phyloP scores from a whole-genome alignment of 1,139 yeast genomes.

The Taphrina populina region DNA sequence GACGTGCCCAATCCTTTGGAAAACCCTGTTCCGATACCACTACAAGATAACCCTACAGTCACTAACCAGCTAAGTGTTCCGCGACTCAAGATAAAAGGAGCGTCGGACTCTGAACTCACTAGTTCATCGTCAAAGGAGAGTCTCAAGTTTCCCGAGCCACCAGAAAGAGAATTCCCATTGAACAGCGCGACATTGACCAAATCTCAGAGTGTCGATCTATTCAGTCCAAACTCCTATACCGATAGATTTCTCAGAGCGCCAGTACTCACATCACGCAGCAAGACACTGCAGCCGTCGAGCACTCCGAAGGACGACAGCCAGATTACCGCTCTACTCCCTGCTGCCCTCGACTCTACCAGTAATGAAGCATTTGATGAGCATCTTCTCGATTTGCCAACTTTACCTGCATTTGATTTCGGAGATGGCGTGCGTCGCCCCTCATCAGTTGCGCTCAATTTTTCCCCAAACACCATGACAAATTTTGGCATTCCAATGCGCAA shows the following conservation, averaged over 20 bases:
- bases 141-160: constrained; percentile 19
- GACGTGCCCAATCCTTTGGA: constrained; percentile 9
- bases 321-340: neutral
- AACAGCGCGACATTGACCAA: constrained; percentile 8
- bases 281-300: constrained; percentile 8
- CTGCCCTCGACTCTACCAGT: constrained; percentile 23
- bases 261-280: neutral
- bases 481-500: constrained; percentile 28
- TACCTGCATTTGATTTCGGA: constrained; percentile 28
- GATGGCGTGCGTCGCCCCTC: constrained; percentile 28
- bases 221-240: constrained; percentile 23
- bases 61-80: neutral
- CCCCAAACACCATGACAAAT: constrained; percentile 23
- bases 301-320: constrained; percentile 3
- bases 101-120: neutral
- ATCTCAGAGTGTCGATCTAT: constrained; percentile 17
- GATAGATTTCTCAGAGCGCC: constrained; percentile 23
- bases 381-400: constrained; percentile 17
- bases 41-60: neutral
- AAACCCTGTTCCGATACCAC: neutral
- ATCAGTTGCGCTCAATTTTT: constrained; percentile 23
- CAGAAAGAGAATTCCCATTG: neutral
- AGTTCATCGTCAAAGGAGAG: neutral
- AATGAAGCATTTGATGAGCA: constrained; percentile 21
- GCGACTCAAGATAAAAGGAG: neutral